Base-by-base conservation (phyloP, 139 green algal species). In the Zygnema cylindricum region DNA sequence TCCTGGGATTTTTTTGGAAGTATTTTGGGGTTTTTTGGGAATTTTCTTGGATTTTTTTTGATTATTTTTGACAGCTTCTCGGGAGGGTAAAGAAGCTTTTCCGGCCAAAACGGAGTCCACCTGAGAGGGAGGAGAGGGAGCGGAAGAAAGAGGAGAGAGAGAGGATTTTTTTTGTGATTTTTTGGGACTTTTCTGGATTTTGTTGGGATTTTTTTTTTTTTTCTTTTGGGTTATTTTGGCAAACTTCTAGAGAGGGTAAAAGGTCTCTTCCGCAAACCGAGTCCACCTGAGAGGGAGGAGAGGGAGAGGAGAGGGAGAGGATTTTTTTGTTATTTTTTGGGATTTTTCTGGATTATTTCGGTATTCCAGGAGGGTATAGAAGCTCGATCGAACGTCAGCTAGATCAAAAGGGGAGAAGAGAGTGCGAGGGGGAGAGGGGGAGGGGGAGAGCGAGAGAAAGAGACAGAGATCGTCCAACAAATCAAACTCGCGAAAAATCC, bases 21-120 rank as follows among this genome's bases (percentile, higher is more conserved):
- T n/a, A 30, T 30, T 35, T 30, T 35, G 30, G 25, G 25, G 25
- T 73, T 73, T 30, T 73, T 25, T 73, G 25, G 25, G 25, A 30
- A 30, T 25, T 73, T 25, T 25, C 30, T 25, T 25, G 57, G 57
- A 30, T 35, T 35, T 35, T 25, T 25, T 25, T 35, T 35, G 57
- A 25, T 35, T 73, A 73, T 32, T 73, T 16, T 85, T 84, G 84
- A 22, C 69, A 11, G 23, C 69, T 33, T 88, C 76, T 7, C 76
- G 71, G 35, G 85, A 3, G 33, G 7, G 33, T 16, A 33, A 2
- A 49, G 43, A 89, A 11, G 76, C 84, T 16, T 55, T 22, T 11
- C 84, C 84, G 38, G 76, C 36, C 32, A 89, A 88, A 22, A 88
- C 22, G 11, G 43, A 30, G 33, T 89, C 73, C 35, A 88, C 75